A percentile compares a stretch with the other conserved stretches of the same genome.
Evolutionary conservation across 805 yeast genomes (phyloP).

Genomic region (Zygosaccharomyces bisporus): DNA sequence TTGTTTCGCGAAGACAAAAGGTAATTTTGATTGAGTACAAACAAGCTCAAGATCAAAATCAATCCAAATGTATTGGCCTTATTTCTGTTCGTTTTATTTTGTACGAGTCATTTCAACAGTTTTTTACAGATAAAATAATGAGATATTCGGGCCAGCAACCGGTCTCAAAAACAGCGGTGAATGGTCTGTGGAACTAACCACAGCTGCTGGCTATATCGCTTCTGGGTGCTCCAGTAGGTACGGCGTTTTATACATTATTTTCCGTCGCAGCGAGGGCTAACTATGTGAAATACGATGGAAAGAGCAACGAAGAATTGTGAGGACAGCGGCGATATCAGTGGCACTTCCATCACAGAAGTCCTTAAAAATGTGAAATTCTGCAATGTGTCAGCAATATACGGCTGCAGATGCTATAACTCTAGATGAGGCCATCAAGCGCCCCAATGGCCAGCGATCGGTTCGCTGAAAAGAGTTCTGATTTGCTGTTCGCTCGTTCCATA

Average conservation of each 20-base stretch:
- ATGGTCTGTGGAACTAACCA: slow-evolving; percentile 70
- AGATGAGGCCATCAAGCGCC: slow-evolving; percentile 77
- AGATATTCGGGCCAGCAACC: too few relatives aligned
- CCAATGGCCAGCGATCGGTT: slow-evolving; percentile 70
- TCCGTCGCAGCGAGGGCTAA: slow-evolving; percentile 67
- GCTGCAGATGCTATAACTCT: slow-evolving; percentile 86
- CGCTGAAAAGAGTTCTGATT: slow-evolving; percentile 75
- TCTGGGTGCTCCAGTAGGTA: slow-evolving; percentile 55
- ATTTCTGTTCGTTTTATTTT: too few relatives aligned
- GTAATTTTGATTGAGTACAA: too few relatives aligned
- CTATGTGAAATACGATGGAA: slow-evolving; percentile 71
- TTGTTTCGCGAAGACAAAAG: too few relatives aligned
- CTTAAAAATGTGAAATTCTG: slow-evolving; percentile 76
- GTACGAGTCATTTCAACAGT: too few relatives aligned
- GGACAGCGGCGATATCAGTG: slow-evolving; percentile 54
- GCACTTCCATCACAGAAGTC: slow-evolving; percentile 79
- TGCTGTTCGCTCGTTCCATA: slow-evolving; percentile 86
- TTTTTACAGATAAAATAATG: too few relatives aligned
- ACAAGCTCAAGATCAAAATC: too few relatives aligned
- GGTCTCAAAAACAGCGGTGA: slow-evolving; percentile 66
- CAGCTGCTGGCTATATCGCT: slow-evolving; percentile 60
- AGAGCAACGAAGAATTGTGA: slow-evolving; percentile 50
- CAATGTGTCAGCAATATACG: slow-evolving; percentile 78
- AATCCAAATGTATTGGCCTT: slow-evolving; percentile 63
- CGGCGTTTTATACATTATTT: slow-evolving; percentile 63